These are phyloP conservation scores for Ustilago loliicola DNA, from an alignment of 1,284 basidiomycete species.

Conservation along the genomic window DNA sequence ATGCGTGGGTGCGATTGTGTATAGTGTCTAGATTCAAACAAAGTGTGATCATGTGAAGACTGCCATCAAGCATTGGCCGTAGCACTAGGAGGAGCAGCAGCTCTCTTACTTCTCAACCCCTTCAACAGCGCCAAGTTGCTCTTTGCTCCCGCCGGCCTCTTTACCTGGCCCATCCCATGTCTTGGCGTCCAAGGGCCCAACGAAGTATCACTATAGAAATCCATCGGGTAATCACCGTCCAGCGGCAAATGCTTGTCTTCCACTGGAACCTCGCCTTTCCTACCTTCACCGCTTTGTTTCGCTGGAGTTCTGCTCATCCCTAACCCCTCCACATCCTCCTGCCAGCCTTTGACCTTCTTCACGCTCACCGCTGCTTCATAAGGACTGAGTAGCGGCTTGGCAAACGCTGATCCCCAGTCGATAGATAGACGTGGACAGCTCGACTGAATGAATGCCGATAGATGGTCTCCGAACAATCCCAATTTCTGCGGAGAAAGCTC, in stretches of 20 bases:
- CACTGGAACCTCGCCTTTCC: conserved; percentile 14
- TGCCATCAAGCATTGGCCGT: conserved; percentile 9
- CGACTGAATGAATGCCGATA: conserved; percentile 92
- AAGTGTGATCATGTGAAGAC: no score
- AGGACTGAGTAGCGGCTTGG: conserved; percentile 87
- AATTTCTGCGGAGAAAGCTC: conserved; percentile 96
- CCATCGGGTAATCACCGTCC: conserved; percentile 85
- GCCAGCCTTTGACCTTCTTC: conserved; percentile 79
- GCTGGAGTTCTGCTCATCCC: conserved; percentile 71
- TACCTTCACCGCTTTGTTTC: not conserved
- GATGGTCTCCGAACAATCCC: conserved; percentile 80
- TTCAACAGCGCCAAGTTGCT: conserved; percentile 61
- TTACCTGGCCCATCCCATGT: conserved; percentile 65
- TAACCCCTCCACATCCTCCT: conserved; percentile 48
- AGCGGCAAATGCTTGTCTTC: conserved; percentile 51
- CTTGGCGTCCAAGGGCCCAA: conserved; percentile 73
- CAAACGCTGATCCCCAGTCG: conserved; percentile 90
- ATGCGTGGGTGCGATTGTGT: no score
- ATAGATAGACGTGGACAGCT: conserved; percentile 95
- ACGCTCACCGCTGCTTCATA: conserved; percentile 93
- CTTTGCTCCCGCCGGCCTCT: conserved; percentile 43
- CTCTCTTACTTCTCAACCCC: conserved; percentile 30
- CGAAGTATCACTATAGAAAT: conserved; percentile 88
- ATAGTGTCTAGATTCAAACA: not conserved
- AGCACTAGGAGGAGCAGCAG: conserved; percentile 11